A percentile compares a stretch with the other conserved stretches of the same genome.
phyloP scores from a whole-genome alignment of 805 yeast species.

The Schizosaccharomyces osmophilus region DNA sequence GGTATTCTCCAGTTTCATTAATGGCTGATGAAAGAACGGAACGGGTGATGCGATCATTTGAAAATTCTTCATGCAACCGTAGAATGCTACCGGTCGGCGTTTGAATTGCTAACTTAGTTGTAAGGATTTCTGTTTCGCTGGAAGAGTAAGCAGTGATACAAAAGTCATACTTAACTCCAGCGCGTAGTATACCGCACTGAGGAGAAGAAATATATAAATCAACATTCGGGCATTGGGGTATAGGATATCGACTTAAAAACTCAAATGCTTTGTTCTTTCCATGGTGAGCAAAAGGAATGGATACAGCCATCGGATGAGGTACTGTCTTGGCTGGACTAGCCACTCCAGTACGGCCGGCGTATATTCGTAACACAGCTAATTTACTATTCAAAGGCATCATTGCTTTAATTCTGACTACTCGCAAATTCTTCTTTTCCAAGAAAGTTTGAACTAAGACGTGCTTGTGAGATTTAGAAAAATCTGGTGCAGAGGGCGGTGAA shows the following conservation, averaged over 20 bases:
- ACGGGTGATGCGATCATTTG: too few relatives aligned
- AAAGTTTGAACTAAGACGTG: constrained; percentile 53
- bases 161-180: constrained; percentile 40
- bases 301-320: constrained; percentile 16
- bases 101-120: constrained; percentile 16
- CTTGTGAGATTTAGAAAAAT: constrained; percentile 11
- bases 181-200: constrained; percentile 38
- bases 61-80: constrained; percentile 12
- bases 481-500: constrained; percentile 11
- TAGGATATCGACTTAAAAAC: constrained; percentile 49
- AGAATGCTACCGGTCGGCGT: constrained; percentile 65
- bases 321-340: constrained; percentile 6
- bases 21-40: constrained; percentile 12
- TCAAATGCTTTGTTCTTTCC: constrained; percentile 26
- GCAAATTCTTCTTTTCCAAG: constrained; percentile 31
- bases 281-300: constrained; percentile 6
- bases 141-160: background rate
- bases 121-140: background rate
- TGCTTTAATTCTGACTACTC: constrained; percentile 61
- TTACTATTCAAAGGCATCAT: constrained; percentile 43
- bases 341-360: constrained; percentile 37
- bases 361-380: constrained; percentile 52
- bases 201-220: constrained; percentile 74
- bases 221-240: constrained; percentile 38
- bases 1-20: constrained; percentile 58